Conservation (phyloP, 1,139 yeast species). For the Nakaseomyces glabratus region DNA sequence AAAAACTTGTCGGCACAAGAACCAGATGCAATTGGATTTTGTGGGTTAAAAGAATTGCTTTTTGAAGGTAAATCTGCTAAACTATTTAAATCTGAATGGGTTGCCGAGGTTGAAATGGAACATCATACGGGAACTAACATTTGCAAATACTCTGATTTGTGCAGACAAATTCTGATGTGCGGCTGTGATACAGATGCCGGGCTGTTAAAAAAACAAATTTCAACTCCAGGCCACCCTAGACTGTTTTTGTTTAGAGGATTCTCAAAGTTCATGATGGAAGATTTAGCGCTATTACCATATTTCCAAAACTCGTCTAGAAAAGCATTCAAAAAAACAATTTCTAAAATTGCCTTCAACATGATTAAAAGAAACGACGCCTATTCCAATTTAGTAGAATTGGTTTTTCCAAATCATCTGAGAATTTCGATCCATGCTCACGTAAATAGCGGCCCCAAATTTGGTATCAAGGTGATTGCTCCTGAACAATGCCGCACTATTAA, state of each 20-base stretch:
- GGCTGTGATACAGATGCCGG: slow-evolving; percentile 38
- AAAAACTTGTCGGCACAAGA: slow-evolving; percentile 9
- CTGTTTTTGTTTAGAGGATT: slow-evolving; percentile 48
- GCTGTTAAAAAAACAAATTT: slow-evolving; percentile 31
- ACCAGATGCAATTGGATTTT: slow-evolving; percentile 32
- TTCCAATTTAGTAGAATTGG: slow-evolving; percentile 50
- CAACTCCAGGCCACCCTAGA: slow-evolving; percentile 41
- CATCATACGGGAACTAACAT: slow-evolving; percentile 35
- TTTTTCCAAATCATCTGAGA: slow-evolving; percentile 51
- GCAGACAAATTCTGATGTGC: slow-evolving; percentile 35
- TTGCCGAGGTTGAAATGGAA: slow-evolving; percentile 23
- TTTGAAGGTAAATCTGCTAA: slow-evolving; percentile 26
- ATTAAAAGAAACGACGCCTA: slow-evolving; percentile 57
- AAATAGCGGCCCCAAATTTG: slow-evolving; percentile 51
- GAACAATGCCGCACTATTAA: slow-evolving; percentile 37
- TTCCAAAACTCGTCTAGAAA: slow-evolving; percentile 38
- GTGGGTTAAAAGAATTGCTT: slow-evolving; percentile 34
- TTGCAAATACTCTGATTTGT: slow-evolving; percentile 31
- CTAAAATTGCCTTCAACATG: slow-evolving; percentile 55
- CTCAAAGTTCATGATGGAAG: slow-evolving; percentile 52
- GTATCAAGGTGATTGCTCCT: slow-evolving; percentile 41
- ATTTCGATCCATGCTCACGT: slow-evolving; percentile 54
- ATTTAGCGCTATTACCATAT: slow-evolving; percentile 38
- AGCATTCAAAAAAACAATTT: slow-evolving; percentile 41
- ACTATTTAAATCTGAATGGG: slow-evolving; percentile 26